Percentiles rank a stretch among this genome's conserved stretches.
Evolutionary conservation across 2,329 filamentous ascomycete species (phyloP).

Genomic region (Exserohilum rostratum): DNA sequence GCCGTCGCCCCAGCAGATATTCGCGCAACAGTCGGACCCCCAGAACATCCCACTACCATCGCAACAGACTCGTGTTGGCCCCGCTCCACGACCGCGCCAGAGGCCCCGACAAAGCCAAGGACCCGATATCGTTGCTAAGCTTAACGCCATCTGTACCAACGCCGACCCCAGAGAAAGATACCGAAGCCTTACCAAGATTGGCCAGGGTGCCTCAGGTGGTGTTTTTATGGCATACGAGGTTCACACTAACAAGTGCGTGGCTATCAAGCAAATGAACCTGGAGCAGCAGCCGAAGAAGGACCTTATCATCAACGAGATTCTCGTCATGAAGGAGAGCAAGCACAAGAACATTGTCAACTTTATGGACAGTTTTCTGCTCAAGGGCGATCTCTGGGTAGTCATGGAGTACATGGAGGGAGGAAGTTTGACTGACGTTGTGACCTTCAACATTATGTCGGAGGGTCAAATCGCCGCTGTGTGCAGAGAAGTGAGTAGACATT

Average conservation of each 20-base stretch:
- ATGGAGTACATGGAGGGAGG: slow-evolving; percentile 99
- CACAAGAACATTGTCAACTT: slow-evolving; percentile 99
- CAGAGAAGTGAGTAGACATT: slow-evolving; percentile 66
- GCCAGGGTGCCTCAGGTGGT: slow-evolving; percentile 94
- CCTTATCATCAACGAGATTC: slow-evolving; percentile 97
- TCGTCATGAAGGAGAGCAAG: slow-evolving; percentile 99
- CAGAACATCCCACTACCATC: slow-evolving; percentile 55
- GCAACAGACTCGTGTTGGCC: slow-evolving; percentile 58
- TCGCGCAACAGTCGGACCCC: slow-evolving; percentile 49
- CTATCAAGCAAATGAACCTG: slow-evolving; percentile 99
- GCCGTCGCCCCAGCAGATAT: slow-evolving; percentile 59
- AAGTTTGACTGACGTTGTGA: slow-evolving; percentile 96
- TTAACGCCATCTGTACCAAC: slow-evolving; percentile 88
- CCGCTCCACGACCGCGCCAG: slow-evolving; percentile 73
- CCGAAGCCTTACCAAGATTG: slow-evolving; percentile 88
- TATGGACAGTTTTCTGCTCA: slow-evolving; percentile 92
- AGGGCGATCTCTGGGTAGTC: slow-evolving; percentile 94
- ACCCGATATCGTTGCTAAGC: slow-evolving; percentile 79
- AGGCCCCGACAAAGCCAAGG: slow-evolving; percentile 78
- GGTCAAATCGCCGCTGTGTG: slow-evolving; percentile 96
- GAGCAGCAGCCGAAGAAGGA: slow-evolving; percentile 99
- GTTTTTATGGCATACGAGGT: slow-evolving; percentile 91
- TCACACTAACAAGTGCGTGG: slow-evolving; percentile 83
- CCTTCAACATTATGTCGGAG: slow-evolving; percentile 99
- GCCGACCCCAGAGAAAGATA: slow-evolving; percentile 90